Evolutionary conservation across 495 filamentous ascomycete species (phyloP).

Genomic region (Neurospora tetrasperma): DNA sequence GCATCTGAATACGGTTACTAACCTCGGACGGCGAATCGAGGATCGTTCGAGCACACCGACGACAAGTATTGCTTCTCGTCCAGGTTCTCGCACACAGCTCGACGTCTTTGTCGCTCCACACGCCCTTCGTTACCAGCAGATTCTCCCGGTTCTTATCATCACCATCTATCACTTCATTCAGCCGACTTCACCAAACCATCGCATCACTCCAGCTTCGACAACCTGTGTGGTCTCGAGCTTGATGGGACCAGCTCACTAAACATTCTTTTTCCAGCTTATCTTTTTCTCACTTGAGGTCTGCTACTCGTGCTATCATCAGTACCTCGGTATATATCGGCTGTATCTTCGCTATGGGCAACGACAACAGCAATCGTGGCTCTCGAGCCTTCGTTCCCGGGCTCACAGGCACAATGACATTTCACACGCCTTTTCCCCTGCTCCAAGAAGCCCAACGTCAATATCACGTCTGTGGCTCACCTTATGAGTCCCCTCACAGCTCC

Average conservation of each 20-base stretch:
- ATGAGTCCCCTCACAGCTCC: slow-evolving; percentile 6
- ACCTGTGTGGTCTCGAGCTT: background rate
- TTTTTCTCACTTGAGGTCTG: background rate
- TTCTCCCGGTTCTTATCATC: background rate
- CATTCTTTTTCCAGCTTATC: background rate
- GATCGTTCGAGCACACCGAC: background rate
- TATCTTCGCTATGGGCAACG: slow-evolving; percentile 11
- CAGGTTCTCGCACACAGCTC: background rate
- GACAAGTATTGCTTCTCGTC: background rate
- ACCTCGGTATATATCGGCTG: background rate
- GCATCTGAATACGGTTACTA: slow-evolving; percentile 7
- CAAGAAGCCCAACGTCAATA: slow-evolving; percentile 5
- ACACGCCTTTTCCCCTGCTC: slow-evolving; percentile 1
- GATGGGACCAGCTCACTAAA: background rate
- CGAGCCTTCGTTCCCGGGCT: slow-evolving; percentile 3
- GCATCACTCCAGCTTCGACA: background rate
- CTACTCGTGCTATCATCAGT: background rate
- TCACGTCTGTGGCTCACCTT: slow-evolving; percentile 5
- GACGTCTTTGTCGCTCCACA: background rate
- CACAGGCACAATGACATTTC: slow-evolving; percentile 7
- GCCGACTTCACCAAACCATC: background rate
- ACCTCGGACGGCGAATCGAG: background rate
- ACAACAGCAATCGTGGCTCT: slow-evolving; percentile 1
- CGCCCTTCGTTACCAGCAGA: background rate
- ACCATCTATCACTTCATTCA: background rate